phyloP scores from a whole-genome alignment of 2,329 filamentous ascomycete genomes.

The Neofusicoccum sp. region DNA sequence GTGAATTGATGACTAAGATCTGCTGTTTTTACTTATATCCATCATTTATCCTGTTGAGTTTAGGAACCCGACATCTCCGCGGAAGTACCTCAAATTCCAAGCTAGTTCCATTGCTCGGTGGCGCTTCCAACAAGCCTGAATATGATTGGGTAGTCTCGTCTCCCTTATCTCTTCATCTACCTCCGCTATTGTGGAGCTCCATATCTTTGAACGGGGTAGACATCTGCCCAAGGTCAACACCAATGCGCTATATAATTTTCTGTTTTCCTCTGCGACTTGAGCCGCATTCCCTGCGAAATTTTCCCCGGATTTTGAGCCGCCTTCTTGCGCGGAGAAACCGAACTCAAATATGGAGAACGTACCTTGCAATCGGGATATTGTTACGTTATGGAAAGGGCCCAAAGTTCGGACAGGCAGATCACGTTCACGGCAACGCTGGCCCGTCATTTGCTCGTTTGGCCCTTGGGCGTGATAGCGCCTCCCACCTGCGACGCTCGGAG shows the following conservation, averaged over 20 bases:
- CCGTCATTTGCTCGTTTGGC: background rate
- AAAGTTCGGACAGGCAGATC: background rate
- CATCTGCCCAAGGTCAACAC: constrained; percentile 6
- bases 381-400: constrained; percentile 18
- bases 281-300: background rate
- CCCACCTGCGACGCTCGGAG: background rate
- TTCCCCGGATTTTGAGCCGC: background rate
- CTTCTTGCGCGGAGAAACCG: constrained; percentile 12
- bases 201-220: background rate
- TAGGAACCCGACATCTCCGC: background rate
- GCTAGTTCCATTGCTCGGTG: background rate
- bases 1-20: background rate
- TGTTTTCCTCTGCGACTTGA: background rate
- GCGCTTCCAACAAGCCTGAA: background rate
- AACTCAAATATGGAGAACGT: background rate
- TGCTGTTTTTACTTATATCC: too few species aligned
- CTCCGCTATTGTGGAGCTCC: background rate
- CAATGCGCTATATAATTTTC: background rate
- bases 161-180: constrained; percentile 5
- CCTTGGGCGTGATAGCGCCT: background rate
- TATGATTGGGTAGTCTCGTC: constrained; percentile 3
- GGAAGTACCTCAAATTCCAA: background rate
- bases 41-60: too few species aligned
- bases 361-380: background rate
- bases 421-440: background rate